Base-by-base conservation (phyloP, 1,284 basidiomycete genomes). In the Moesziomyces aphidis region DNA sequence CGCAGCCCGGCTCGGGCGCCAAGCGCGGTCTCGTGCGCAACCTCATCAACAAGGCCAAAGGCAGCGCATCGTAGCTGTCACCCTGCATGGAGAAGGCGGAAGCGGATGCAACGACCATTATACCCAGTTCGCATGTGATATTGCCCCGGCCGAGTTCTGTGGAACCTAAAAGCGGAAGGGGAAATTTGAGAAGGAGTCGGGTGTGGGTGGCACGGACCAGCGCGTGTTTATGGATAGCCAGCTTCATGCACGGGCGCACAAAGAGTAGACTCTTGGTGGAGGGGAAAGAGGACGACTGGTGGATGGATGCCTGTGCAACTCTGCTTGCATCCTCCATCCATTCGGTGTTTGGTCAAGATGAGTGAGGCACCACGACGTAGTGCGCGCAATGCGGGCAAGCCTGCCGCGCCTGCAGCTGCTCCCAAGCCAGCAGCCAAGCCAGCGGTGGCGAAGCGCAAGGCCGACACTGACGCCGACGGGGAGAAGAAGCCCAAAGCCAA, bases 41-140 rank as follows among this genome's bases (percentile, higher is more conserved):
- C n/a, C 47, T 75, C 11, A 34, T 75, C 13, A 67, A 49, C 44
- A 71, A 71, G 44, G 69, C 69, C 11, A 75, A 75, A 23, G 70
- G 70, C 34, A 8, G 3, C 6, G 39, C 39, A 17, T 42, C 39
- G 39, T 42, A 42, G 39, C 36, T 13, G 13, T 17, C 15, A 19
- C 0, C 0, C 39, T 42, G 39, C 7, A 28, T 7, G 17, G 17
- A 19, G 11, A 7, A 19, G 19, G 39, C 17, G 19, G 31, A 34
- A 11, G 31, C 19, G 17, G 15, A 19, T 42, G 39, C 39, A 42
- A 42, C 6, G 15, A 42, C 5, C 39, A 42, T 42, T 17, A 42
- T 42, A 42, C 39, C 39, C 39, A 7, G 15, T n/a, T 42, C 19
- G 17, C 39, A 42, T 19, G 4, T 42, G 39, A 19, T 19, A 15